Percentiles rank a stretch among this genome's conserved stretches.
These are phyloP conservation scores for Flaveria linearis DNA, from an alignment of 129 eudicot species.

Conservation along the genomic window DNA sequence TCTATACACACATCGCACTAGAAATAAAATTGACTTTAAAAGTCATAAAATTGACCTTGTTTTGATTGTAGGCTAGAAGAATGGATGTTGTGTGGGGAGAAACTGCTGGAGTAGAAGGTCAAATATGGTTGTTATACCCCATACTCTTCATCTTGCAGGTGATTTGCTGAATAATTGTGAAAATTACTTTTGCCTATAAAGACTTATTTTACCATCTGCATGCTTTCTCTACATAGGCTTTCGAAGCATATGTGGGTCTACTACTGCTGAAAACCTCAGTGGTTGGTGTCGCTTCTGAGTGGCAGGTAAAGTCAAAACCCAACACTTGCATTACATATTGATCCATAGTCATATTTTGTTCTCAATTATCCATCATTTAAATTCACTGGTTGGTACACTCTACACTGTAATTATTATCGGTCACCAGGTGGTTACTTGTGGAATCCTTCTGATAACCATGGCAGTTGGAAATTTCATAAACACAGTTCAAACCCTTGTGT, in stretches of 20 bases:
- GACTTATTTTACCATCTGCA: not conserved
- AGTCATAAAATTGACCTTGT: not conserved
- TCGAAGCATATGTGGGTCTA: constrained; percentile 89
- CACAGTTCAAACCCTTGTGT: constrained; percentile 73
- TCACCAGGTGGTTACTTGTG: constrained; percentile 70
- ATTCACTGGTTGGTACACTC: not conserved
- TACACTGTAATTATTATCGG: constrained; percentile 4
- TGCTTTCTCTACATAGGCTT: constrained; percentile 54
- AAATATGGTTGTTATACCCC: constrained; percentile 74
- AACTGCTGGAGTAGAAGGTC: constrained; percentile 96
- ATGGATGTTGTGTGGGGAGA: constrained; percentile 99
- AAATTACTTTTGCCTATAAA: not conserved
- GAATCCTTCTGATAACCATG: constrained; percentile 79
- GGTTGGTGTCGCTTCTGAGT: constrained; percentile 67
- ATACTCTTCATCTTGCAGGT: constrained; percentile 90
- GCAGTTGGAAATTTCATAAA: constrained; percentile 89
- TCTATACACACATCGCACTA: not conserved
- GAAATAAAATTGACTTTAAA: not conserved
- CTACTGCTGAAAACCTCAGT: constrained; percentile 79
- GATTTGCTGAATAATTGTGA: constrained; percentile 9
- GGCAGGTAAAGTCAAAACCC: constrained; percentile 63
- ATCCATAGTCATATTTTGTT: not conserved
- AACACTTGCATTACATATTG: not conserved
- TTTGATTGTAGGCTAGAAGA: constrained; percentile 74
- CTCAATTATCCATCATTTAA: not conserved